Evolutionary conservation across 2,329 filamentous ascomycete species (phyloP), one percentile per base, ranked within the genome.

Genomic region (Calonectria henricotiae): DNA sequence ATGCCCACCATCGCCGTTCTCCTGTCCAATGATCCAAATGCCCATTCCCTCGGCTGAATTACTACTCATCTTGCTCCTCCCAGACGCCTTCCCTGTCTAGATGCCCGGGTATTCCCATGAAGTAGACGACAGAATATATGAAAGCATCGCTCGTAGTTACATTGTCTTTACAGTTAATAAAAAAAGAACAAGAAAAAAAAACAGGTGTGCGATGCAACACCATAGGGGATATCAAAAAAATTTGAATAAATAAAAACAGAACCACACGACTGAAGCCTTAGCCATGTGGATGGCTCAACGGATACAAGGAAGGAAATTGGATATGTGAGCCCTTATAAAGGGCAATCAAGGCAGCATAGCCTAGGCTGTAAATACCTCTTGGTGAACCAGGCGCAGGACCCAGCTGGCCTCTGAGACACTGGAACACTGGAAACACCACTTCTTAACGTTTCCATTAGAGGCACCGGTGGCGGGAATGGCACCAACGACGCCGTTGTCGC

Each of bases 361-460:
- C 64, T 76, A 84, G 27, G 77, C 77, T 43, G 81, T 83, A 71
- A 86, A 74, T 54, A 89, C 88, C 79, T 90, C 88, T 74, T 89
- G 87, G 58, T 89, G 88, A 30, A 91, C 85, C 65, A 90, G 82
- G 17, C 86, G 83, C 75, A 88, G 85, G 61, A 90, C 88, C 86
- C 87, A 89, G 72, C 81, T 82, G 20, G 89, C 88, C 80, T 89
- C 86, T 23, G 82, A 80, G 12, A 84, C 85, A 47, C 83, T 89
- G 54, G 83, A 83, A 72, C 88, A 90, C 80, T 90, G 89, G 81
- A 91, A 90, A 74, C 89, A 91, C 89, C 89, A 91, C 81, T 90
- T 90, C 76, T 86, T 89, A 67, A 91, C 87, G 70, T 85, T 87
- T 25, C 89, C 89, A 9, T 84, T 84, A 6, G 87, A 84, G 27